phyloP scores from a whole-genome alignment of 2,329 filamentous ascomycete genomes.

The Orbilia blumenaviensis region DNA sequence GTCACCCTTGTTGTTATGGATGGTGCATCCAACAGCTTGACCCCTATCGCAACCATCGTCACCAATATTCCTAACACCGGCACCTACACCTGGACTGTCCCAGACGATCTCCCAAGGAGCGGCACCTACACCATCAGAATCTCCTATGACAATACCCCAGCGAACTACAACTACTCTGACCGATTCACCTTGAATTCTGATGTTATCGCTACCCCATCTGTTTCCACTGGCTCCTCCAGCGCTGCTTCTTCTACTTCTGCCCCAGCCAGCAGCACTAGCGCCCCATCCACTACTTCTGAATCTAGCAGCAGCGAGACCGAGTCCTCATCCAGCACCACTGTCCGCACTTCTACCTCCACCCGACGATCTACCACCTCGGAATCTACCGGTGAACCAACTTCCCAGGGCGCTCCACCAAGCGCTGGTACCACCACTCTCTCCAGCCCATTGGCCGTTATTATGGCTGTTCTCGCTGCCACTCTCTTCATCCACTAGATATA shows the following conservation, averaged over 20 bases:
- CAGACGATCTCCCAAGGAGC: conserved; percentile 5
- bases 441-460: conserved; percentile 50
- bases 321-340: too few species aligned
- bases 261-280: conserved; percentile 7
- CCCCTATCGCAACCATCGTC: conserved; percentile 12
- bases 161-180: conserved; percentile 51
- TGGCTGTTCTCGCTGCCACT: conserved; percentile 48
- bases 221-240: too few species aligned
- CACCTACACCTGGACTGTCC: conserved; percentile 29
- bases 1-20: conserved; percentile 33
- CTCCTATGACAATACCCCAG: conserved; percentile 36
- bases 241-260: conserved; percentile 4
- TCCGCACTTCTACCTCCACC: conserved; percentile 23
- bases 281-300: background rate
- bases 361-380: conserved; percentile 7
- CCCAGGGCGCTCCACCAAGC: conserved; percentile 31
- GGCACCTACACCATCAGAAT: conserved; percentile 39
- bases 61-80: conserved; percentile 15
- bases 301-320: background rate
- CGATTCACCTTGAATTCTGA: conserved; percentile 27
- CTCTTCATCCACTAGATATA: too few species aligned
- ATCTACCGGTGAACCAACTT: conserved; percentile 1
- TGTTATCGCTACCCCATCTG: background rate
- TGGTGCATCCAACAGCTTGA: conserved; percentile 1
- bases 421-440: conserved; percentile 43